A percentile compares a stretch with the other conserved stretches of the same genome.
phyloP scores from a whole-genome alignment of 176 grass and related monocot genomes.

The Triticum monococcum region DNA sequence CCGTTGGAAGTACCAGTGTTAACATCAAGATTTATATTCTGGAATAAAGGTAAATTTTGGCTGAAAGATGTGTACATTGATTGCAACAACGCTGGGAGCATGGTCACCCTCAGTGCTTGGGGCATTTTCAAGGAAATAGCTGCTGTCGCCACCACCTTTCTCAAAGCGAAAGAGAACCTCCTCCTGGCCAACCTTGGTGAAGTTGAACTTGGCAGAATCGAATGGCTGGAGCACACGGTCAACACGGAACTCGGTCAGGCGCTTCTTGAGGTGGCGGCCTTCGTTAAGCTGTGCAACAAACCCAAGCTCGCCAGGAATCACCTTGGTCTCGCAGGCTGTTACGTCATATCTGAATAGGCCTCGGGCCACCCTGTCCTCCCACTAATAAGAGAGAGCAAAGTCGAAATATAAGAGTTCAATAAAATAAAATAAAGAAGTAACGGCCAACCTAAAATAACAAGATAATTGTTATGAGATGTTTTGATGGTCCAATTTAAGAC shows the following conservation, averaged over 20 bases:
- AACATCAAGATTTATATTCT: background rate
- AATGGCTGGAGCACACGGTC: slow-evolving; percentile 78
- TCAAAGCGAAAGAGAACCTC: slow-evolving; percentile 77
- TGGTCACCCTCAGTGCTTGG: slow-evolving; percentile 20
- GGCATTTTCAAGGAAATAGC: slow-evolving; percentile 42
- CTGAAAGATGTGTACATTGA: slow-evolving; percentile 50
- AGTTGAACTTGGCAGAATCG: slow-evolving; percentile 79
- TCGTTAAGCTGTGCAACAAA: slow-evolving; percentile 76
- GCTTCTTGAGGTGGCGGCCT: slow-evolving; percentile 77
- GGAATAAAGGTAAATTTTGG: background rate
- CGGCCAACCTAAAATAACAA: background rate
- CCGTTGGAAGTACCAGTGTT: background rate
- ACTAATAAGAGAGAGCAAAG: slow-evolving; percentile 37
- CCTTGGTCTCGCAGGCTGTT: slow-evolving; percentile 73
- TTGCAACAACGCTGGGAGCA: slow-evolving; percentile 54
- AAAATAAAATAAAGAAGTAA: background rate
- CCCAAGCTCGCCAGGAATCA: slow-evolving; percentile 61
- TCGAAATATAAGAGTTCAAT: background rate
- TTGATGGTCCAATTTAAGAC: background rate
- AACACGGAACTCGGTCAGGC: slow-evolving; percentile 62
- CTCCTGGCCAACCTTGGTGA: slow-evolving; percentile 85
- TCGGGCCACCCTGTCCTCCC: slow-evolving; percentile 62
- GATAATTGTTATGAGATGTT: background rate
- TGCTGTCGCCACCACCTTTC: slow-evolving; percentile 27
- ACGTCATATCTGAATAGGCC: slow-evolving; percentile 75